Base-by-base conservation (phyloP, 192 early-diverging fungal species). In the Pilobolus umbonatus region DNA sequence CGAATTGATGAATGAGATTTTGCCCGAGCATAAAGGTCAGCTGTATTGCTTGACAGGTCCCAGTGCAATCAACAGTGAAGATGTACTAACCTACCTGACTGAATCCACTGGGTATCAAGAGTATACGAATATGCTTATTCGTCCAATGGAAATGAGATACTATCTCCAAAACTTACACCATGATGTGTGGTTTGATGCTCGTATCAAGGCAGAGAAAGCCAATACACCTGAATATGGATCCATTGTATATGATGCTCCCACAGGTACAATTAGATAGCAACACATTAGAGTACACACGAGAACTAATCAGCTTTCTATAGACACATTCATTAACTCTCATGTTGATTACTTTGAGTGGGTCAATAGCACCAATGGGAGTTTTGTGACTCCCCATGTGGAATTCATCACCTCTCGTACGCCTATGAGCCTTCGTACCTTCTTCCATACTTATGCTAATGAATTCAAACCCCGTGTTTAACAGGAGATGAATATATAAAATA, bases 331-430 rank as follows among this genome's bases (percentile, higher is more conserved):
- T 32, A 49, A 19, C 26, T 19, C 7, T 0, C 29, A 60, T 30
- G 14, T 68, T 8, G 67, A 68, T 35, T 68, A 68, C 22, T 68
- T 68, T 57, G 67, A 68, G 19, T 68, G 61, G 54, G 29, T 68
- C 0, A 34, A 28, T 24, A 43, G 44, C 11, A 62, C 55, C 8
- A 34, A 38, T 29, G 51, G 60, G 28, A 68, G 67, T 51, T 58
- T 62, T 25, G 40, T 47, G 12, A 49, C 57, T 46, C 47, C 48
- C 2, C 67, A 68, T 53, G 60, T 61, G 8, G 22, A 38, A 12
- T n/a, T n/a, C n/a, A n/a, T n/a, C n/a, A n/a, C n/a, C 29, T 58
- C 28, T 11, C 29, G 21, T 14, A 42, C 55, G 17, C 50, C 53
- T 34, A 47, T 47, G 29, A 48, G 60, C n/a, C 10, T 62, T 10